Evolutionary conservation across 164 flowering plant species (phyloP), one percentile per base, ranked within the genome.

Genomic region (Santalum album): DNA sequence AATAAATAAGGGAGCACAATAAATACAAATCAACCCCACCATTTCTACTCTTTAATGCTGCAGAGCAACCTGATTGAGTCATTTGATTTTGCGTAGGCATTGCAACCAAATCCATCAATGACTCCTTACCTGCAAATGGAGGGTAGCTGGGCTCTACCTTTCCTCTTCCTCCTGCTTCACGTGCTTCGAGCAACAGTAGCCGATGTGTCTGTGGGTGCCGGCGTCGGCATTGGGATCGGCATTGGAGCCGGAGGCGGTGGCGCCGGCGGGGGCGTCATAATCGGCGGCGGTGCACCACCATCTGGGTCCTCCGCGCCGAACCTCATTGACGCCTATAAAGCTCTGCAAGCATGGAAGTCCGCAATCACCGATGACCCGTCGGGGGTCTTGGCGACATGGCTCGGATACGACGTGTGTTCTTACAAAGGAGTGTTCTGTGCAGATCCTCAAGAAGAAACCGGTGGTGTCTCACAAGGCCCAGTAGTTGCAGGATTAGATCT

Each of bases 281-380:
- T 76, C 45, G 86, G 83, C 26, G 86, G 81, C 7, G 78, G 75
- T 11, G 21, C 24, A 12, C 9, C 17, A 42, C 62, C 60, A 58
- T 25, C 71, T 27, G 67, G 52, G 18, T 47, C 70, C 40, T 22
- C 67, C 22, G 29, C 83, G 19, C 45, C n/a, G 60, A 74, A 35
- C 12, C 71, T 65, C 5, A 29, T 44, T 39, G 63, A 23, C 22
- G 88, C 95, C 1, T 83, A 75, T 75, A 65, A 72, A 49, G 96
- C 94, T 49, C 80, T 91, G 14, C 98, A 91, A 56, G 75, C 95
- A 47, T 91, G 98, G 98, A 91, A 86, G 74, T 69, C 78, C 15
- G 88, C 96, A 27, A 86, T 91, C 7, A 71, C 79, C 22, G 82
- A 77, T 17, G 98, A 91, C 68, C 96, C 98, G 50, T n/a, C 32